Conservation (phyloP, 225 moss, liverwort and hornwort species). For the Polytrichum formosum region DNA sequence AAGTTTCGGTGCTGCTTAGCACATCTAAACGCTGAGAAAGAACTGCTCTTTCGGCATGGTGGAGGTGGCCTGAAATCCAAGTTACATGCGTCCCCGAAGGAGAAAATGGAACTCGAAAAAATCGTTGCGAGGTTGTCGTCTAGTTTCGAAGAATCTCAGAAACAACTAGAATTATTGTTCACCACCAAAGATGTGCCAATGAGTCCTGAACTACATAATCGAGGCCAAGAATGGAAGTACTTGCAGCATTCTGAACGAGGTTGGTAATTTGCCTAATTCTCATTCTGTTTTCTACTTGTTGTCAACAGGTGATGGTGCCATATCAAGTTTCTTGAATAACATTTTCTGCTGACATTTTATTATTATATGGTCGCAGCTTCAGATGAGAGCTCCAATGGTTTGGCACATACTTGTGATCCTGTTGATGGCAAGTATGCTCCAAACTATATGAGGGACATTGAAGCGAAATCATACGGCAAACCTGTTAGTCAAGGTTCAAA, state of each 20-base stretch:
- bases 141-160: constrained; percentile 31
- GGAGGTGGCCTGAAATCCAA: constrained; percentile 10
- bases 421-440: constrained; percentile 19
- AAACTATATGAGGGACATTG: constrained; percentile 21
- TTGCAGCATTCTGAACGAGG: constrained; percentile 8
- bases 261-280: background rate
- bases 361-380: constrained; percentile 1
- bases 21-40: constrained; percentile 5
- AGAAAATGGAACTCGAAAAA: constrained; percentile 22
- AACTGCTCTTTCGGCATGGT: constrained; percentile 7
- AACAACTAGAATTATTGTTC: constrained; percentile 34
- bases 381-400: constrained; percentile 21
- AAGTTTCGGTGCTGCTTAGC: constrained; percentile 15
- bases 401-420: constrained; percentile 21
- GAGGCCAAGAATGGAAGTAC: constrained; percentile 25
- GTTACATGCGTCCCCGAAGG: constrained; percentile 13
- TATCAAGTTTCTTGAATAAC: background rate
- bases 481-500: constrained; percentile 15
- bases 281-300: background rate
- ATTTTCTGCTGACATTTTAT: background rate
- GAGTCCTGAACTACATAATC: constrained; percentile 10
- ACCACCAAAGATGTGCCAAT: constrained; percentile 13
- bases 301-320: background rate
- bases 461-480: constrained; percentile 20
- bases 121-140: constrained; percentile 32